Conservation (phyloP, 345 rosid species). For the Sonneratia alba region DNA sequence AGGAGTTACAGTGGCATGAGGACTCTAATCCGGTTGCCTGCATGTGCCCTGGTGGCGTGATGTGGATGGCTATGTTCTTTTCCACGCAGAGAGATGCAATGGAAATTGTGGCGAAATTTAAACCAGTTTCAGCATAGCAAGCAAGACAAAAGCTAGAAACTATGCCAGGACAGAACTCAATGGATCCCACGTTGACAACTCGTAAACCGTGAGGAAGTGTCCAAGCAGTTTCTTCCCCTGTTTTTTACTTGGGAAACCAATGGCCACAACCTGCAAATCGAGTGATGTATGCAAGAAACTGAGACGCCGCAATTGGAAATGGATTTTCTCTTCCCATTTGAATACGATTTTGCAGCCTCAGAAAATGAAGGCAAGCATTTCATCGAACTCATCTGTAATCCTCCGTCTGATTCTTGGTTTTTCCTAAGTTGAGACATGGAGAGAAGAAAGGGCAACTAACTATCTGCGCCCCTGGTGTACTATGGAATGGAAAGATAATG, state of each 20-base stretch:
- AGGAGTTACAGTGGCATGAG: neutral
- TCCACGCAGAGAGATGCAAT: neutral
- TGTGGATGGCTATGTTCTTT: neutral
- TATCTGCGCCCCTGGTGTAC: too few species aligned
- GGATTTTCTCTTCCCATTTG: neutral
- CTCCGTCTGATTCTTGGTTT: neutral
- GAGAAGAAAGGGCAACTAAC: neutral
- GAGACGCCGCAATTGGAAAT: neutral
- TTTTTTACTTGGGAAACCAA: neutral
- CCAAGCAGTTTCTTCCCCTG: conserved; percentile 8
- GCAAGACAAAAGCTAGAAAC: neutral
- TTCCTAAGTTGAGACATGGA: neutral
- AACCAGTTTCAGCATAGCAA: neutral
- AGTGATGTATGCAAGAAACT: neutral
- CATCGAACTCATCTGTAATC: neutral
- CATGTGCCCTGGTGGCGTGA: neutral
- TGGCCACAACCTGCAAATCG: neutral
- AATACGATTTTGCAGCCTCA: neutral
- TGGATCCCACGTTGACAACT: neutral
- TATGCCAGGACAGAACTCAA: neutral
- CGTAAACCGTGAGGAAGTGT: neutral
- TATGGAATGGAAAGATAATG: too few species aligned
- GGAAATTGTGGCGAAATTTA: neutral
- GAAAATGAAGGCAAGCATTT: neutral
- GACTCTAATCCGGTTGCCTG: neutral